phyloP scores from a whole-genome alignment of 306 rosid species.

The Ormosia semicastrata region DNA sequence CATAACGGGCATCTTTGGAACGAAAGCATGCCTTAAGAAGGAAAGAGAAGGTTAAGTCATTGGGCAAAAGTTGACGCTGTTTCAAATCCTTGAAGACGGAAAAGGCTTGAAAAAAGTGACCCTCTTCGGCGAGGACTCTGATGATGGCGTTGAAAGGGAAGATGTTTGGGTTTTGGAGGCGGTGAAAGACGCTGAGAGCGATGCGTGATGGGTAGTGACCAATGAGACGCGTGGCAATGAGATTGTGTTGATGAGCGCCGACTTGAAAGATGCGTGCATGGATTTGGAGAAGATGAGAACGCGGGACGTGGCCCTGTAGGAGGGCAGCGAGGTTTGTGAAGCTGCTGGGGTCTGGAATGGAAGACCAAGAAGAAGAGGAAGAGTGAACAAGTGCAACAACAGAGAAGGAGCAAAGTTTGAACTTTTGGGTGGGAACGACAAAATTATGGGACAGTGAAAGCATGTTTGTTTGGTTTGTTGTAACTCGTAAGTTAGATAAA shows the following conservation, averaged over 20 bases:
- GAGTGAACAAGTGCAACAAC: constrained; percentile 26
- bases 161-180: constrained; percentile 50
- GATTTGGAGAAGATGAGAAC: constrained; percentile 49
- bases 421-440: constrained; percentile 16
- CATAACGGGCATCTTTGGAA: constrained; percentile 24
- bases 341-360: constrained; percentile 7
- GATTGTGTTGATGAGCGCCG: constrained; percentile 56
- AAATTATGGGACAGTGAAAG: not conserved
- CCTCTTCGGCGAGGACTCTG: constrained; percentile 49
- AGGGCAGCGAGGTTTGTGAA: constrained; percentile 26
- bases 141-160: constrained; percentile 62
- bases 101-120: constrained; percentile 32
- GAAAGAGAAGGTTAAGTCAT: constrained; percentile 59
- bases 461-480: constrained; percentile 1
- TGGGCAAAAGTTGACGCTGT: constrained; percentile 42
- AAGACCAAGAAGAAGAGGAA: not conserved
- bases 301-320: constrained; percentile 42
- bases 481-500: not conserved
- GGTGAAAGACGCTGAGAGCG: constrained; percentile 41
- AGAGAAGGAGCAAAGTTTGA: not conserved
- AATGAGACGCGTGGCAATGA: constrained; percentile 64
- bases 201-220: constrained; percentile 50
- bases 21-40: constrained; percentile 51
- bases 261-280: constrained; percentile 48
- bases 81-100: constrained; percentile 41